Conservation (phyloP, 139 green algal species). For the Pseudopediastrum boryanum region DNA sequence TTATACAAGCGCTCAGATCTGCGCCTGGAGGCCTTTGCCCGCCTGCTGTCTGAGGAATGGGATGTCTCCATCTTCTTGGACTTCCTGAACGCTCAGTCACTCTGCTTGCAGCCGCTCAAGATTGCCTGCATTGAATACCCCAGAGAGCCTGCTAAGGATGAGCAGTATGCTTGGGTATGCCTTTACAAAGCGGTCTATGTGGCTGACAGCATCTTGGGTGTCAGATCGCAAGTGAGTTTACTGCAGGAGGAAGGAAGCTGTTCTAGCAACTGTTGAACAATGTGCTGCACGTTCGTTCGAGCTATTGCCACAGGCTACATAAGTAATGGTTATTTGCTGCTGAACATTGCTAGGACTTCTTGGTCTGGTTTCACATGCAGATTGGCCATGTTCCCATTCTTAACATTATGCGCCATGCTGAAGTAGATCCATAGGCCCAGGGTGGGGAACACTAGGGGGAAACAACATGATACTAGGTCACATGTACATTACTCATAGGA, state of each 20-base stretch:
- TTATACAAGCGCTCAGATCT: conserved; percentile 45
- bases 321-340: not conserved
- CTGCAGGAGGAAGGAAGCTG: not conserved
- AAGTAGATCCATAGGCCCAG: too few species aligned
- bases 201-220: conserved; percentile 49
- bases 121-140: conserved; percentile 60
- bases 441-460: too few species aligned
- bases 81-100: conserved; percentile 43
- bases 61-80: conserved; percentile 52
- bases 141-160: conserved; percentile 40
- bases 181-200: conserved; percentile 51
- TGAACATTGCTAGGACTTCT: too few species aligned
- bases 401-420: too few species aligned
- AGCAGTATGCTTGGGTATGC: conserved; percentile 50
- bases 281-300: not conserved
- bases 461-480: too few species aligned
- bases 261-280: conserved; percentile 10
- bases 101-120: conserved; percentile 47
- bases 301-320: not conserved
- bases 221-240: conserved; percentile 24
- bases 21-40: conserved; percentile 50
- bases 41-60: conserved; percentile 60
- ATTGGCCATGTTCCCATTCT: too few species aligned
- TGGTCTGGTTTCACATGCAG: too few species aligned
- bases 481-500: too few species aligned